Evolutionary conservation across 1,139 yeast genomes (phyloP).

Genomic region (Tardiomyces depauwii): DNA sequence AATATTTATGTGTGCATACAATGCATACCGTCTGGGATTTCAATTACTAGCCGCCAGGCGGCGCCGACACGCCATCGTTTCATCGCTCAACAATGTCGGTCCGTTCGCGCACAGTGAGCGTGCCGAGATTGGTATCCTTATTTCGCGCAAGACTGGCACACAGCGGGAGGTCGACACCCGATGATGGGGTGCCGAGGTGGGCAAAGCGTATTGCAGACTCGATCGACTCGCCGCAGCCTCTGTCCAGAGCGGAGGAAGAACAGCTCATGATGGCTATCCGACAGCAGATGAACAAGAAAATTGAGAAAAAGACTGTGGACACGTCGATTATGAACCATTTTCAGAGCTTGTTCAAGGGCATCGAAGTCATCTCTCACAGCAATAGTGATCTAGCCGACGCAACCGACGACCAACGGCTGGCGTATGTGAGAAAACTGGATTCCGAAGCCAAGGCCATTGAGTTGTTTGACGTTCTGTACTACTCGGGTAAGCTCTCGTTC

Average conservation of each 20-base stretch:
- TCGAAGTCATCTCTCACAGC: slow-evolving; percentile 9
- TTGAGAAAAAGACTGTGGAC: slow-evolving; percentile 10
- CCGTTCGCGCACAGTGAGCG: background rate
- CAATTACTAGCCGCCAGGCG: no score
- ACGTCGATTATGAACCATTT: slow-evolving; percentile 16
- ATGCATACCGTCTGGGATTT: no score
- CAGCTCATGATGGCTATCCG: slow-evolving; percentile 12
- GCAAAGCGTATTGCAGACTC: slow-evolving; percentile 11
- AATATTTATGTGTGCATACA: no score
- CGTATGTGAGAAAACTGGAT: slow-evolving; percentile 1
- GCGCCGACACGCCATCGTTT: no score
- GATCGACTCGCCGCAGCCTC: slow-evolving; percentile 12
- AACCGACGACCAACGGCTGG: slow-evolving; percentile 1
- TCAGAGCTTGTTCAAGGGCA: slow-evolving; percentile 18
- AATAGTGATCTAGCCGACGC: slow-evolving; percentile 4
- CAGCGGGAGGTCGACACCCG: background rate
- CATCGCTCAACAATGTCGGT: background rate
- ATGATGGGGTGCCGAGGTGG: background rate
- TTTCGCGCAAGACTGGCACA: background rate
- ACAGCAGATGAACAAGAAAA: slow-evolving; percentile 10
- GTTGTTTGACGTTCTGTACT: slow-evolving; percentile 15
- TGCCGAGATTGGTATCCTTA: background rate
- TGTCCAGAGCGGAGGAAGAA: slow-evolving; percentile 12
- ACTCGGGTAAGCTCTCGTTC: slow-evolving; percentile 13
- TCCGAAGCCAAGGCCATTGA: slow-evolving; percentile 8